Percentiles rank a stretch among this genome's conserved stretches.
phyloP scores from a whole-genome alignment of 2,329 filamentous ascomycete genomes.

The Fusarium sp. region DNA sequence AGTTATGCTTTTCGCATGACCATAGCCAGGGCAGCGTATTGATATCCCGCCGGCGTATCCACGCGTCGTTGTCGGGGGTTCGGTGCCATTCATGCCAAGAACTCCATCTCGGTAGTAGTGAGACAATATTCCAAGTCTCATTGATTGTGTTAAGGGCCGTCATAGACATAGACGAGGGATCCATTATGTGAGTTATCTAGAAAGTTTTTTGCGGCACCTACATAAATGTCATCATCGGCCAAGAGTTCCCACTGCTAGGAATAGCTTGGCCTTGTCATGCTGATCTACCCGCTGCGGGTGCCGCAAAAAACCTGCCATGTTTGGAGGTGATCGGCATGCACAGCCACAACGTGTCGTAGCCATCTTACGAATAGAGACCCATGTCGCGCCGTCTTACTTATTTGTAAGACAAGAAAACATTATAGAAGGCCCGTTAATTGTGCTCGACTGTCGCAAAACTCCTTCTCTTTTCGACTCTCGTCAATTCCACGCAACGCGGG shows the following conservation, averaged over 20 bases:
- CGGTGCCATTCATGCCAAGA: not conserved
- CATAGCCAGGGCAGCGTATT: not conserved
- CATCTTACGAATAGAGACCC: not conserved
- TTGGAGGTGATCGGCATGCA: slow-evolving; percentile 4
- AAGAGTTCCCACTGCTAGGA: not conserved
- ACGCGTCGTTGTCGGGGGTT: not conserved
- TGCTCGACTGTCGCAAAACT: slow-evolving; percentile 5
- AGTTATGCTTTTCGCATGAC: not conserved
- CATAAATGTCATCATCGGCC: not conserved
- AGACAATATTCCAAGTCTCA: not conserved
- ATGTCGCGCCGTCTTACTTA: not conserved
- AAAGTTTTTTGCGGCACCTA: not conserved
- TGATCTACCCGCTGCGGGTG: not conserved
- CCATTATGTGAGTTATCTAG: not conserved
- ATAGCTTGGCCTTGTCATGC: not conserved
- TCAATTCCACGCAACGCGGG: not conserved
- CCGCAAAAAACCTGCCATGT: slow-evolving; percentile 28
- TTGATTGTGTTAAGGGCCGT: not conserved
- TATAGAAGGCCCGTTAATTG: not conserved
- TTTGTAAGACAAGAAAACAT: not conserved
- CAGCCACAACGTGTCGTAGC: slow-evolving; percentile 12
- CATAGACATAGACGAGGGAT: not conserved
- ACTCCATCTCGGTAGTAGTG: too few species aligned
- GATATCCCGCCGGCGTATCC: not conserved
- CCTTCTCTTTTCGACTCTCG: not conserved